These are phyloP conservation scores for Kazachstania bromeliacearum DNA, from an alignment of 805 yeast species.

Conservation along the genomic window DNA sequence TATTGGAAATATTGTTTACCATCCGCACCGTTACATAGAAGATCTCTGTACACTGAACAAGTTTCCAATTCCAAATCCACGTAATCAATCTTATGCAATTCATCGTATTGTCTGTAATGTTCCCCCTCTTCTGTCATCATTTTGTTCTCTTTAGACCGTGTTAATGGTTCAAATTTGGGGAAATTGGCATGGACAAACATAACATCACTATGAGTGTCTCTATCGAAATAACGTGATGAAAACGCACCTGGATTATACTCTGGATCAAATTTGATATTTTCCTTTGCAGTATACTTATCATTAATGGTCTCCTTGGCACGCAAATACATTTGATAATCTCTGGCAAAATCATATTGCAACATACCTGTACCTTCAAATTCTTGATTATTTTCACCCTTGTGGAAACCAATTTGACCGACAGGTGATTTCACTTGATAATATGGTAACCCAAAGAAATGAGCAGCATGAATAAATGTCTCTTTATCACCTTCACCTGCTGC, in stretches of 20 bases:
- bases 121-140: constrained; percentile 16
- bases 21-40: constrained; percentile 10
- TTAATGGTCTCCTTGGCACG: constrained; percentile 15
- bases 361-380: constrained; percentile 58
- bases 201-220: no score
- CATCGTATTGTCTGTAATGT: constrained; percentile 19
- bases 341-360: constrained; percentile 65
- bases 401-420: constrained; percentile 35
- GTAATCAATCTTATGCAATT: constrained; percentile 12
- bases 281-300: constrained; percentile 6
- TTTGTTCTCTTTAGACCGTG: constrained; percentile 12
- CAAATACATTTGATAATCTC: constrained; percentile 37
- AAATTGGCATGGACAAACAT: constrained; percentile 34
- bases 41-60: constrained; percentile 16
- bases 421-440: constrained; percentile 41
- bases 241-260: constrained; percentile 14
- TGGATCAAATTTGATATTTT: constrained; percentile 8
- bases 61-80: constrained; percentile 24
- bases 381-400: constrained; percentile 10
- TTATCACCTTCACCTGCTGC: constrained; percentile 76
- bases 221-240: constrained; percentile 12
- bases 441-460: constrained; percentile 35
- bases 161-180: constrained; percentile 34
- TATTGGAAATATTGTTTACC: constrained; percentile 17
- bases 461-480: constrained; percentile 63